phyloP scores from a whole-genome alignment of 2,329 filamentous ascomycete genomes.

The Cercospora berteroae region DNA sequence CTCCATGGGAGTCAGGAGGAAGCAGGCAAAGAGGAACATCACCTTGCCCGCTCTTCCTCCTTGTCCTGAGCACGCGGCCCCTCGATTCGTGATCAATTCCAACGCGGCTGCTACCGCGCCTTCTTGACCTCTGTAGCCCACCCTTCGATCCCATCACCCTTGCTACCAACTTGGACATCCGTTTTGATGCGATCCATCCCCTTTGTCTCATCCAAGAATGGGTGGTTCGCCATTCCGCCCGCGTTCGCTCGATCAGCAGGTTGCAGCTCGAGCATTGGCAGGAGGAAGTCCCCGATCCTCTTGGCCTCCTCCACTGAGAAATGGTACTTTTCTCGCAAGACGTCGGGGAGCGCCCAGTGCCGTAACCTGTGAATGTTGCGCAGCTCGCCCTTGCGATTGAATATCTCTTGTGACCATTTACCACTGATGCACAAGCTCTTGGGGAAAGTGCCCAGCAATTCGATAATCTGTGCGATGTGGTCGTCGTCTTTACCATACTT shows the following conservation, averaged over 20 bases:
- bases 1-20: not conserved
- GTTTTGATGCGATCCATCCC: constrained; percentile 83
- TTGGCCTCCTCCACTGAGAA: constrained; percentile 80
- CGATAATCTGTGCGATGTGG: constrained; percentile 98
- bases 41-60: constrained; percentile 2
- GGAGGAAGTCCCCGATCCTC: constrained; percentile 76
- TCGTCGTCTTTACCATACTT: constrained; percentile 99
- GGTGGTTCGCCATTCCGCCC: constrained; percentile 86
- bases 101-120: constrained; percentile 57
- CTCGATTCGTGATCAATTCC: not conserved
- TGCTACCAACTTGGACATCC: constrained; percentile 73
- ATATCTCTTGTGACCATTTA: constrained; percentile 98
- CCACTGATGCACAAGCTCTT: constrained; percentile 87
- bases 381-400: constrained; percentile 94
- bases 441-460: constrained; percentile 88
- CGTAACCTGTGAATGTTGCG: constrained; percentile 95
- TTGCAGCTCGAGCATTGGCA: constrained; percentile 85
- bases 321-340: constrained; percentile 94
- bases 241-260: constrained; percentile 91
- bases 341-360: constrained; percentile 92
- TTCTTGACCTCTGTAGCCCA: constrained; percentile 85
- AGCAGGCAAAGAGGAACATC: constrained; percentile 9
- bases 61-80: not conserved
- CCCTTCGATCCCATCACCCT: constrained; percentile 88
- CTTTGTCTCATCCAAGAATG: constrained; percentile 78